Evolutionary conservation across 2,329 filamentous ascomycete genomes (phyloP), one percentile per base, ranked within the genome.

Genomic region (Zasmidium angulare): DNA sequence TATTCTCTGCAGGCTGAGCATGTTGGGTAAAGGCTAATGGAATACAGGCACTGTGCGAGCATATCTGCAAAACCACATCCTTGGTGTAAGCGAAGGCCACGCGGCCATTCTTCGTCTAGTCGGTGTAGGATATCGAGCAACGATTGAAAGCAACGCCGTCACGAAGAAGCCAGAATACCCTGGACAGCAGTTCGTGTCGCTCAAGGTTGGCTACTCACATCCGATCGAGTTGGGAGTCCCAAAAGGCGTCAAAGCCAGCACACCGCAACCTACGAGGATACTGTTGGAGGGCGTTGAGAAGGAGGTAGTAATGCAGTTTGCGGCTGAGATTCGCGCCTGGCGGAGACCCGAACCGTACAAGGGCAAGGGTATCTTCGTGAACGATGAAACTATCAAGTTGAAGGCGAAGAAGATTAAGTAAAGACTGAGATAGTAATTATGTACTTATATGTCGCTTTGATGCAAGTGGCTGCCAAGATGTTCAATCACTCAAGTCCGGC

Each of bases 281-380:
- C 78, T 99, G 68, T 79, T 99, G 43, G 92, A 99, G 79, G 92
- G 95, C 9, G 83, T 88, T 54, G 86, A 98, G 74, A 92, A 91
- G 74, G 88, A 96, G 77, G 84, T 88, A 51, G 86, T 99, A 64
- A 95, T 92, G 83, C 87, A 89, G 59, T 97, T 98, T 76, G 95
- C 95, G 19, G 95, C 95, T 0, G 82, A 88, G 68, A 96, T 99
- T 67, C 84, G 91, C 69, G 84, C 82, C 77, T 98, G 93, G 93
- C 88, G 95, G 73, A 85, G 84, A 65, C 95, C 95, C 26, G 95
- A 99, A 79, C 95, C 95, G 66, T 99, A 99, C 79, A 99, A 99
- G 86, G 95, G 95, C 67, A 98, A 99, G 86, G 95, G 95, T 69
- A 96, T 99, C 69, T 99, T 98, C 75, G 88, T 99, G 70, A 96